phyloP scores from a whole-genome alignment of 306 rosid species.

The peach (Prunus persica) region Prunus_persica_NCBIv2 NC_034014.1:13400501-13401000 shows the following conservation, averaged over 20 bases:
- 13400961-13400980: background rate
- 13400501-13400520: conserved; percentile 70
- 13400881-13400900: background rate
- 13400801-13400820: too few species aligned
- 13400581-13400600: conserved; percentile 71
- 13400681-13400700: background rate
- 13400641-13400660: conserved; percentile 23
- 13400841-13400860: too few species aligned
- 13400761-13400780: background rate
- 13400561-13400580: conserved; percentile 79
- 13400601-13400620: conserved; percentile 89
- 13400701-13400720: background rate
- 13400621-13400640: conserved; percentile 95
- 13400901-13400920: background rate
- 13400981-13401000: background rate
- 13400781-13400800: too few species aligned
- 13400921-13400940: background rate
- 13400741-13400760: background rate
- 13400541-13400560: conserved; percentile 72
- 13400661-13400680: background rate
- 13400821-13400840: too few species aligned
- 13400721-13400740: background rate
- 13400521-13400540: conserved; percentile 63
- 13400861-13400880: background rate
- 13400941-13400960: background rate